Conservation (phyloP, 768 basidiomycete genomes). For the Naganishia kalamii region DNA sequence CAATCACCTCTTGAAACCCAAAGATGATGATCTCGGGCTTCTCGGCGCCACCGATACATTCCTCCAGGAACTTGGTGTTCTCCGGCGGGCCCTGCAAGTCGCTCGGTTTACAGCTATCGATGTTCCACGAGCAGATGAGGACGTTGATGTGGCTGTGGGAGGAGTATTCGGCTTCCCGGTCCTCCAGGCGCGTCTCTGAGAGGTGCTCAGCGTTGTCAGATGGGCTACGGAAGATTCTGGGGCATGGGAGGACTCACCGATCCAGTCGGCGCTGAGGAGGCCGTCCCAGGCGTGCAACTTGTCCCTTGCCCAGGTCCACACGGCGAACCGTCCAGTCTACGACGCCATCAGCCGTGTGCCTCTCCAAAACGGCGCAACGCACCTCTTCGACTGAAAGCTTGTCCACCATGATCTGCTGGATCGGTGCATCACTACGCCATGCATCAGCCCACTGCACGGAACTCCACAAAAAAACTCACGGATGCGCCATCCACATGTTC, state of each 20-base stretch:
- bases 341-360: neutral
- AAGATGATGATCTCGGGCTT: conserved; percentile 83
- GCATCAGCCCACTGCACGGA: neutral
- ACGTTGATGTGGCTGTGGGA: conserved; percentile 69
- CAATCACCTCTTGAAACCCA: conserved; percentile 93
- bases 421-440: conserved; percentile 52
- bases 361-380: conserved; percentile 45
- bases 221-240: neutral
- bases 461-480: conserved; percentile 30
- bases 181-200: conserved; percentile 67
- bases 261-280: conserved; percentile 71
- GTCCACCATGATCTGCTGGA: conserved; percentile 63
- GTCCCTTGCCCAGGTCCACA: conserved; percentile 72
- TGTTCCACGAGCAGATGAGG: conserved; percentile 85
- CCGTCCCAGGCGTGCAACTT: conserved; percentile 81
- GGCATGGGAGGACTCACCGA: conserved; percentile 56
- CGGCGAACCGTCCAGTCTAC: conserved; percentile 53
- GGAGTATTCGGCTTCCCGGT: conserved; percentile 70
- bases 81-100: conserved; percentile 59
- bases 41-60: conserved; percentile 65
- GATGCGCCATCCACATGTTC: conserved; percentile 82
- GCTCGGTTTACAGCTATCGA: conserved; percentile 79
- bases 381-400: conserved; percentile 65
- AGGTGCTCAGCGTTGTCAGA: neutral
- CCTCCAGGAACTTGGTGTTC: conserved; percentile 75